phyloP scores from a whole-genome alignment of 331 rosid species.

The Spiraea crenata region DNA sequence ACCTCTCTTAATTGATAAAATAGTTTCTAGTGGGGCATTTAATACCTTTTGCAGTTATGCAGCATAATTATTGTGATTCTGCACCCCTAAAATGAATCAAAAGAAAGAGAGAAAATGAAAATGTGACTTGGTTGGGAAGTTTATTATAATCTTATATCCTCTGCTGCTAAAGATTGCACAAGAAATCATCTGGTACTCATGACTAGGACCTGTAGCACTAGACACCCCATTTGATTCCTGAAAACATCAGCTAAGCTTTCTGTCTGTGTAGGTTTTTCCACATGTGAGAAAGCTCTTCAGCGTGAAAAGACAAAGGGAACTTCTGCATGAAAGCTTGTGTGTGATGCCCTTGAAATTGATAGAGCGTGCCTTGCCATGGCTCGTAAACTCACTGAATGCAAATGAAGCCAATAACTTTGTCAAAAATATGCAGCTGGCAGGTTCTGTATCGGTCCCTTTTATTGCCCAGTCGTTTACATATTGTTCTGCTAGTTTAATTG shows the following conservation, averaged over 20 bases:
- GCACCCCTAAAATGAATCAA: background rate
- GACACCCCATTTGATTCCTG: slow-evolving; percentile 21
- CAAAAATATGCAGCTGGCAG: slow-evolving; percentile 80
- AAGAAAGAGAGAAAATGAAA: background rate
- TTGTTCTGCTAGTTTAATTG: slow-evolving; percentile 3
- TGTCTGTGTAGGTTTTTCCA: slow-evolving; percentile 74
- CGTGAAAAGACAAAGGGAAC: slow-evolving; percentile 70
- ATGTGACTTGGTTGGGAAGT: too few relatives aligned
- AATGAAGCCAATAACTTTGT: slow-evolving; percentile 58
- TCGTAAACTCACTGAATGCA: slow-evolving; percentile 58
- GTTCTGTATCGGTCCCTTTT: slow-evolving; percentile 38
- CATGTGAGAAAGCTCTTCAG: slow-evolving; percentile 71
- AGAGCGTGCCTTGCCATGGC: slow-evolving; percentile 81
- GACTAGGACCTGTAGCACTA: background rate
- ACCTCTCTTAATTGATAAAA: slow-evolving; percentile 29
- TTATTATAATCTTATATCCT: too few relatives aligned
- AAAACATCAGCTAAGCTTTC: slow-evolving; percentile 13
- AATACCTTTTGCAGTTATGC: background rate
- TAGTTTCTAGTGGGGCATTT: slow-evolving; percentile 4
- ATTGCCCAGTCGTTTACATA: slow-evolving; percentile 11
- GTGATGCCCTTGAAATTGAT: slow-evolving; percentile 89
- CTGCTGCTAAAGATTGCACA: background rate
- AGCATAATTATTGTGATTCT: background rate
- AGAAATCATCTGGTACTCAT: background rate
- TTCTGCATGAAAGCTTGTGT: slow-evolving; percentile 77